These are phyloP conservation scores for Tausonia pullulans DNA, from an alignment of 1,284 basidiomycete genomes.

Conservation along the genomic window DNA sequence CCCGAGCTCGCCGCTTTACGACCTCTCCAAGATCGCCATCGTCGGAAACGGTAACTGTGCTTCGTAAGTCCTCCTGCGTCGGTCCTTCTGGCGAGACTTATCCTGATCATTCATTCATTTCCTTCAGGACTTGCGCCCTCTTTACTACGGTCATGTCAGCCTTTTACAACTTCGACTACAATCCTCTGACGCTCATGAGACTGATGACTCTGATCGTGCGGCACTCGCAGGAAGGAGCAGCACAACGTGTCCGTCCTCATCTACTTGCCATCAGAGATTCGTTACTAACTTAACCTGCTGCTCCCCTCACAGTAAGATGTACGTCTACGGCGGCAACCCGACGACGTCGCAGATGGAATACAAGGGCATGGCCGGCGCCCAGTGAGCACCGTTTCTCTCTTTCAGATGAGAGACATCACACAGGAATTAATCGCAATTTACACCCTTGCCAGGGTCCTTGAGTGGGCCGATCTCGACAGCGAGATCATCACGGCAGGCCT, in stretches of 20 bases:
- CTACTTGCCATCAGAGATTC: no score
- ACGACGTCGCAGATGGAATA: neutral
- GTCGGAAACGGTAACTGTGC: conserved; percentile 7
- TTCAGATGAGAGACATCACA: no score
- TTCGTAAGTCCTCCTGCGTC: neutral
- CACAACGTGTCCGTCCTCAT: neutral
- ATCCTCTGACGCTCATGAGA: no score
- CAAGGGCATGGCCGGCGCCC: conserved; percentile 3
- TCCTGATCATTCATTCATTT: neutral
- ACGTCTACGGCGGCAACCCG: neutral
- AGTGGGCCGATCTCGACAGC: conserved; percentile 5
- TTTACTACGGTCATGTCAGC: no score
- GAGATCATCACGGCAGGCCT: conserved; percentile 3
- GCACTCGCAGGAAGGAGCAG: neutral
- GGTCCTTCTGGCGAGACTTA: neutral
- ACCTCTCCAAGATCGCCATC: conserved; percentile 3
- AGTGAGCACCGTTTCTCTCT: neutral
- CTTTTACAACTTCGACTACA: no score
- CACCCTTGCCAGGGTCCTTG: neutral
- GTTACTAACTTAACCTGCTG: no score
- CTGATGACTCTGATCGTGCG: neutral
- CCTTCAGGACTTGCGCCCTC: no score
- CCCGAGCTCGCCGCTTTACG: neutral
- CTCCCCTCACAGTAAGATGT: neutral
- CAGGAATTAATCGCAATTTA: neutral